These are phyloP conservation scores for Ophiosphaerella herpotricha DNA, from an alignment of 2,329 filamentous ascomycete species.

Conservation along the genomic window DNA sequence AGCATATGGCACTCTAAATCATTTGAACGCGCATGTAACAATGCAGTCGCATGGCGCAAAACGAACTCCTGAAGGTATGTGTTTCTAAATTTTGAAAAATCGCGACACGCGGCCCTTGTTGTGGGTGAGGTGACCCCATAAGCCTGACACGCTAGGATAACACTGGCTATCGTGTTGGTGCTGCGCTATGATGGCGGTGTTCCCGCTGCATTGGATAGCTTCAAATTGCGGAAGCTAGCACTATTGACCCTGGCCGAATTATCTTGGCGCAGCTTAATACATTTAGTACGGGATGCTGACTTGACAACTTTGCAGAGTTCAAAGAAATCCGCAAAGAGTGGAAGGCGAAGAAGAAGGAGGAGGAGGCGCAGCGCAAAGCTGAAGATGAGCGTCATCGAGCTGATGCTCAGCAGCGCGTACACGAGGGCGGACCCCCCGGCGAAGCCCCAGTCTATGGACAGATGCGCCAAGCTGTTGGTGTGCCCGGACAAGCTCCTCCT, in stretches of 20 bases:
- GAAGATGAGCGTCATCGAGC: constrained; percentile 83
- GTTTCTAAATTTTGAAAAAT: background rate
- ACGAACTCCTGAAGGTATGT: constrained; percentile 93
- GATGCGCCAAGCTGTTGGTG: constrained; percentile 52
- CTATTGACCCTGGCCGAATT: constrained; percentile 43
- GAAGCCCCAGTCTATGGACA: constrained; percentile 53
- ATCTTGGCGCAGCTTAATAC: constrained; percentile 39
- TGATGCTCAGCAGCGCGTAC: constrained; percentile 57
- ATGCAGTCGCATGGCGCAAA: constrained; percentile 98
- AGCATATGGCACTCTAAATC: constrained; percentile 95
- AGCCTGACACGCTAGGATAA: constrained; percentile 39
- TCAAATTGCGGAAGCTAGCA: constrained; percentile 53
- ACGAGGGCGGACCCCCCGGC: constrained; percentile 55
- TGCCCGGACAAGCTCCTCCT: constrained; percentile 50
- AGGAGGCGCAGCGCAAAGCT: constrained; percentile 85
- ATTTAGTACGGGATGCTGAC: constrained; percentile 44
- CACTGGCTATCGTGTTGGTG: constrained; percentile 48
- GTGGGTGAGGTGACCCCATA: constrained; percentile 35
- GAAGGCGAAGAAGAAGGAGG: constrained; percentile 99
- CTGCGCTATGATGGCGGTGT: constrained; percentile 56
- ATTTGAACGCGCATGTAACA: constrained; percentile 96
- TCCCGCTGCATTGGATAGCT: constrained; percentile 56
- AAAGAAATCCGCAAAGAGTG: constrained; percentile 99
- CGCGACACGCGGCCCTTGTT: background rate
- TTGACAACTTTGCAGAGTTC: constrained; percentile 69